Evolutionary conservation across 306 rosid genomes (phyloP).

Genomic region (Ammopiptanthus mongolicus): DNA sequence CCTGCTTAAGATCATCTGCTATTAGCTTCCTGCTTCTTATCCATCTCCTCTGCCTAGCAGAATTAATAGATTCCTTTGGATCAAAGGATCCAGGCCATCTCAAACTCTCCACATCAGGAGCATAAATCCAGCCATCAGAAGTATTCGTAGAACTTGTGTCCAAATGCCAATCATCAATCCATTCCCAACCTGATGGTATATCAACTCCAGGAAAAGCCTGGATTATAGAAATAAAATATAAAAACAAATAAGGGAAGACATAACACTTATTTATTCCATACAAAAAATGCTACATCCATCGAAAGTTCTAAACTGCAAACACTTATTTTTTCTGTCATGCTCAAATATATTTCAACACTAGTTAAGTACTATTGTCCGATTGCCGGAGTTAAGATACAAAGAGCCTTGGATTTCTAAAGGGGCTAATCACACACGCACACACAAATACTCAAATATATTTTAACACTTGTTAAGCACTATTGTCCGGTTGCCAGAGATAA

Average conservation of each 20-base stretch:
- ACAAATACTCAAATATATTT: too few species aligned
- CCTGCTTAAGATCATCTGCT: conserved; percentile 34
- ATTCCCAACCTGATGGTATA: conserved; percentile 74
- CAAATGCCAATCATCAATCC: conserved; percentile 94
- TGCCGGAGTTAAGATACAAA: too few species aligned
- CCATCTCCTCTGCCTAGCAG: conserved; percentile 86
- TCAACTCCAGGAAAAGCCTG: conserved; percentile 53
- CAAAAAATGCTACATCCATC: not conserved
- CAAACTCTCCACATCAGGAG: conserved; percentile 64
- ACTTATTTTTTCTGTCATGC: too few species aligned
- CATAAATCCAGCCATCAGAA: conserved; percentile 80
- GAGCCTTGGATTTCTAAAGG: too few species aligned
- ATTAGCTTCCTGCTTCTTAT: conserved; percentile 60
- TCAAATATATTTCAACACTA: too few species aligned
- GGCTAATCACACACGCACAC: too few species aligned
- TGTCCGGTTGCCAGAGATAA: too few species aligned
- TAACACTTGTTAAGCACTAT: too few species aligned
- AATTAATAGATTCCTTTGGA: conserved; percentile 37
- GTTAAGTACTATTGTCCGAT: too few species aligned
- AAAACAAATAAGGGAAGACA: not conserved
- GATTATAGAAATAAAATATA: not conserved
- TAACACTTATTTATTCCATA: too few species aligned
- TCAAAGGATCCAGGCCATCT: conserved; percentile 71
- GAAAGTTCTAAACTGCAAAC: not conserved
- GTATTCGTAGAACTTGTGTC: conserved; percentile 45